Conservation (phyloP, 2,329 filamentous ascomycete genomes). For the Fusarium coffeatum region DNA sequence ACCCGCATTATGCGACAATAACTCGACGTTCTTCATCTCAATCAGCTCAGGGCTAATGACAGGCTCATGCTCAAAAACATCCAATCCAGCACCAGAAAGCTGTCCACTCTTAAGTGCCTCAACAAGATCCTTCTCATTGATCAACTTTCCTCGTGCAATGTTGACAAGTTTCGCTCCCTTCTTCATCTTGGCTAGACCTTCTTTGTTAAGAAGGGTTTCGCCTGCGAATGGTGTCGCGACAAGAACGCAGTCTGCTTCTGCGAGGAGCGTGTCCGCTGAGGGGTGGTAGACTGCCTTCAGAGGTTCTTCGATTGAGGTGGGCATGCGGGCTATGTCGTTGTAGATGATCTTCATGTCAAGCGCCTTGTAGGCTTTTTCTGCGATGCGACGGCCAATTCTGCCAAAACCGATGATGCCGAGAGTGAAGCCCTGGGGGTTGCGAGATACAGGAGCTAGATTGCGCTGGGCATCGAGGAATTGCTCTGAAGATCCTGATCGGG, state of each 20-base stretch:
- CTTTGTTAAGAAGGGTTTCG: conserved; percentile 52
- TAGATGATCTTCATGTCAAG: conserved; percentile 47
- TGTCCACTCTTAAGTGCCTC: conserved; percentile 70
- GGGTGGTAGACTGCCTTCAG: conserved; percentile 40
- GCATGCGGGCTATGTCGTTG: conserved; percentile 44
- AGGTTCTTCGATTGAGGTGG: conserved; percentile 16
- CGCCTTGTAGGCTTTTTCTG: conserved; percentile 45
- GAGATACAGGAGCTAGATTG: conserved; percentile 42
- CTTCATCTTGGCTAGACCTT: conserved; percentile 77
- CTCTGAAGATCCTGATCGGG: conserved; percentile 42
- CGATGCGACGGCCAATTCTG: conserved; percentile 43
- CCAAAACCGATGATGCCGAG: conserved; percentile 46
- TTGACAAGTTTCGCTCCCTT: conserved; percentile 75
- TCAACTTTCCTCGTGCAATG: conserved; percentile 77
- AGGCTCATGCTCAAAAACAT: conserved; percentile 79
- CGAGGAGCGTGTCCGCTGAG: conserved; percentile 37
- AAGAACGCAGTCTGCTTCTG: conserved; percentile 43
- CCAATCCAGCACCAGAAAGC: conserved; percentile 73
- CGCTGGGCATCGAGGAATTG: conserved; percentile 43
- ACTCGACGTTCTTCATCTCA: conserved; percentile 45
- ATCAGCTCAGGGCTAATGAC: conserved; percentile 44
- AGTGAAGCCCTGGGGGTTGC: conserved; percentile 43
- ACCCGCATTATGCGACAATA: conserved; percentile 44
- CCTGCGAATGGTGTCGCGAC: conserved; percentile 44
- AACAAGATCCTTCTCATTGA: conserved; percentile 77